These are phyloP conservation scores for Moringa oleifera DNA, from an alignment of 345 rosid species.

Conservation along the genomic window DNA sequence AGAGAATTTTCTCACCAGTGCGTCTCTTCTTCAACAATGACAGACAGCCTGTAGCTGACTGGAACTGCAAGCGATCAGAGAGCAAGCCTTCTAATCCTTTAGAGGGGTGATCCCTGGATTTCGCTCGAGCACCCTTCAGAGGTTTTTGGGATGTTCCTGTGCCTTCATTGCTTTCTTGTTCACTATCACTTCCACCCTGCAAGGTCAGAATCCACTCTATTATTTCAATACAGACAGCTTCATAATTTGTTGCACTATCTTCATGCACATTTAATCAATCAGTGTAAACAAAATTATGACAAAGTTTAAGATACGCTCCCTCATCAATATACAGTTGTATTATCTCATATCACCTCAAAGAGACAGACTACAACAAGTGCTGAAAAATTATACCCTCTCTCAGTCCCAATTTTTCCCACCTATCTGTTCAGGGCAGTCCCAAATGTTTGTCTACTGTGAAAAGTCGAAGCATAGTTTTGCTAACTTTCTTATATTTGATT, in stretches of 20 bases:
- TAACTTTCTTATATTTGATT: too few species aligned
- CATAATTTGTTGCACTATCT: not conserved
- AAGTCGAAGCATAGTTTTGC: too few species aligned
- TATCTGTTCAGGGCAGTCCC: too few species aligned
- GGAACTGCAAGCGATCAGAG: constrained; percentile 61
- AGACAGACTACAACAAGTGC: too few species aligned
- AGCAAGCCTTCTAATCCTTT: constrained; percentile 40
- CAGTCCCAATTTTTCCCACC: too few species aligned
- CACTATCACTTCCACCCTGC: constrained; percentile 77
- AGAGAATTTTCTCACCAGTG: constrained; percentile 40
- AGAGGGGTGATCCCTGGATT: constrained; percentile 32
- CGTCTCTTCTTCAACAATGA: constrained; percentile 62
- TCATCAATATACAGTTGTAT: not conserved
- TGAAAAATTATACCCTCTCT: too few species aligned
- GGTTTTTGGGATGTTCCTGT: constrained; percentile 37
- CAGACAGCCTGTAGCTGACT: constrained; percentile 54
- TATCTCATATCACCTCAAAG: too few species aligned
- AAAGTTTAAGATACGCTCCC: not conserved
- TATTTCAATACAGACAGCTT: constrained; percentile 7
- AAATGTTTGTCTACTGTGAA: too few species aligned
- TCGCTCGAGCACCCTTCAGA: constrained; percentile 46
- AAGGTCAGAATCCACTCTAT: constrained; percentile 18
- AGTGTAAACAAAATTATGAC: constrained; percentile 2
- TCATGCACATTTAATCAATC: constrained; percentile 1
- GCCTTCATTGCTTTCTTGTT: constrained; percentile 55